These are phyloP conservation scores for Coemansia sp. DNA, from an alignment of 192 early-diverging fungal species.

Conservation along the genomic window DNA sequence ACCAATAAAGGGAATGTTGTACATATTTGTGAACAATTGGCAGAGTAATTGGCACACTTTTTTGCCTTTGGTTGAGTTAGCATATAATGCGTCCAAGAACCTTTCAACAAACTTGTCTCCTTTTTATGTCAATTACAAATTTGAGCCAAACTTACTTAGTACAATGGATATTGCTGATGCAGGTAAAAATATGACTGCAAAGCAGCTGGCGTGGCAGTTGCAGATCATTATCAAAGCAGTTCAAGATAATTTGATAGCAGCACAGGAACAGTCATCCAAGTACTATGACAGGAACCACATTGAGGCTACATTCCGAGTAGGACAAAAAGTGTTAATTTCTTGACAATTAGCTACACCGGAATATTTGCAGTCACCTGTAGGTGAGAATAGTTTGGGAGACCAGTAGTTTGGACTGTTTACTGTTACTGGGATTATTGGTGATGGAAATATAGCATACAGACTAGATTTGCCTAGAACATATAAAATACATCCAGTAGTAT, in stretches of 20 bases:
- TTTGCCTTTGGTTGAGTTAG: slow-evolving; percentile 8
- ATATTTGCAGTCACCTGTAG: not conserved
- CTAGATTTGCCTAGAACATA: not conserved
- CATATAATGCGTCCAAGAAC: not conserved
- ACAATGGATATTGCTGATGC: slow-evolving; percentile 1
- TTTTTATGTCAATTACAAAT: not conserved
- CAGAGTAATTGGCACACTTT: slow-evolving; percentile 9
- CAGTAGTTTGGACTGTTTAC: too few species aligned
- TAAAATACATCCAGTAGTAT: slow-evolving; percentile 1
- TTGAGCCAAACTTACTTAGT: slow-evolving; percentile 2
- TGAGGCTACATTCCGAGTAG: not conserved
- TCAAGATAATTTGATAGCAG: not conserved
- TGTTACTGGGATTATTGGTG: too few species aligned
- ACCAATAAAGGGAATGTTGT: slow-evolving; percentile 11
- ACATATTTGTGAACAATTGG: not conserved
- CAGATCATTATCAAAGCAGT: too few species aligned
- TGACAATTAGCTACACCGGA: too few species aligned
- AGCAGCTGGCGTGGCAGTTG: too few species aligned
- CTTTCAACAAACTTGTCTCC: not conserved
- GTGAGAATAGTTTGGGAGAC: not conserved
- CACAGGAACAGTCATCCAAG: not conserved
- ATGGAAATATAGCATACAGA: too few species aligned
- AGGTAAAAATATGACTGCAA: not conserved
- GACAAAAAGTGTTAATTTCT: not conserved
- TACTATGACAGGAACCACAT: not conserved